Base-by-base conservation (phyloP, 495 filamentous ascomycete genomes). In the Cercophora newfieldiana region DNA sequence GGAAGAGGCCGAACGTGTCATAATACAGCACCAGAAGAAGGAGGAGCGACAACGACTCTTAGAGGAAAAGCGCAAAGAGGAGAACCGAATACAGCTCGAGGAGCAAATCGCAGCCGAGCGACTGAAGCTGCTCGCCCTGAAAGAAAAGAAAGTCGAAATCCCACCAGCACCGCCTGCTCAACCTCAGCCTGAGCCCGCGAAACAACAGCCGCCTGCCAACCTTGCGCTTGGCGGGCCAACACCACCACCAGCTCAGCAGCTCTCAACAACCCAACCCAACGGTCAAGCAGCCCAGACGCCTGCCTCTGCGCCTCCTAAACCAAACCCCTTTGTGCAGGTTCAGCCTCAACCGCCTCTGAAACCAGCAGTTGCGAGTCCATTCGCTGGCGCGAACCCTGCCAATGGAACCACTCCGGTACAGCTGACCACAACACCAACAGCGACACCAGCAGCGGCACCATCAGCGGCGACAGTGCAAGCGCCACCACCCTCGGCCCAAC, bases 1-100 rank as follows among this genome's bases (percentile, higher is more conserved):
- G 18, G 81, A 86, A 63, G 82, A 84, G 26, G 91, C 91, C 53
- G 79, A 77, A 68, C 80, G 69, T 63, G 83, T 73, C 7, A 80
- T 63, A 71, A 79, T 75, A 64, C 78, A 72, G 64, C 80, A 81
- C 74, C 78, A 73, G 62, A 74, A 74, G 67, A 76, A 81, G 47
- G 77, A 85, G 54, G 81, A 85, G 60, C 75, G 81, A 24, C 77
- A 77, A 54, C 76, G 74, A n/a, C 68, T 86, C 33, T 73, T 77
- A 50, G 81, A 85, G 55, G 81, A 84, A 56, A 75, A 81, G 30
- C 68, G 72, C 51, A 78, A 82, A 57, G 83, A 84, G 66, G 80
- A 87, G 64, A 82, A 86, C 50, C 79, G 85, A 26, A 83, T 87
- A 57, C 74, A 76, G 79, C 54, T 77, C 48, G 70, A 80, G 64